Base-by-base conservation (phyloP, 139 green algal genomes). In the Chlorella sorokiniana region DNA sequence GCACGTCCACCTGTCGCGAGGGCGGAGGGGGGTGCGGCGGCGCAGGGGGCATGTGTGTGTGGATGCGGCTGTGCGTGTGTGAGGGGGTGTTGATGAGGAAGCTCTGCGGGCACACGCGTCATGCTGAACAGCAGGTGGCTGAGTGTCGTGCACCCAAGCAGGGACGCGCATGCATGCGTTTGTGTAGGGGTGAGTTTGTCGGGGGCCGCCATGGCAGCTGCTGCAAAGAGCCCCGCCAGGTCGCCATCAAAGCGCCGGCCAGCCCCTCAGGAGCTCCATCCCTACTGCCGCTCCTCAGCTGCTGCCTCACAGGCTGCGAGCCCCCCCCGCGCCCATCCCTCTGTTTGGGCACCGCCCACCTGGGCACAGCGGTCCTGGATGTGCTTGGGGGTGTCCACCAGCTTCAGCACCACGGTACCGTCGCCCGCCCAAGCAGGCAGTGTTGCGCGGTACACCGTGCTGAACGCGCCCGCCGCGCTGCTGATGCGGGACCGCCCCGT, bases 1-100 rank as follows among this genome's bases (percentile, higher is more conserved):
- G 93, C 35, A 94, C 75, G 72, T 96, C 93, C 22, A 87, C 87
- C 72, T 93, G 83, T 31, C 81, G 69, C 33, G 76, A 87, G 42
- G 7, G 22, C 11, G 27, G 64, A 31, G 10, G 35, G 31, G 6
- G 31, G 20, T n/a, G 35, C 14, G 20, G 31, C 22, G 9, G 33
- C 11, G 64, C 16, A 33, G 16, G 61, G 4, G 25, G n/a, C 22
- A 25, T 35, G n/a, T n/a, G n/a, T n/a, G n/a, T n/a, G n/a, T n/a
- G n/a, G n/a, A n/a, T n/a, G n/a, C n/a, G n/a, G n/a, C n/a, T n/a
- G n/a, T n/a, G n/a, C n/a, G n/a, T n/a, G n/a, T n/a, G n/a, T n/a
- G n/a, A n/a, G n/a, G n/a, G n/a, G n/a, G n/a, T n/a, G 52, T 4
- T 9, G 52, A 4, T 20, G 9, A 61, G 52, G 5, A 16, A 9